Percentiles rank a stretch among this genome's conserved stretches.
These are phyloP conservation scores for Saccharomyces hybrid DNA, from an alignment of 1,139 yeast genomes.

Conservation along the genomic window DNA sequence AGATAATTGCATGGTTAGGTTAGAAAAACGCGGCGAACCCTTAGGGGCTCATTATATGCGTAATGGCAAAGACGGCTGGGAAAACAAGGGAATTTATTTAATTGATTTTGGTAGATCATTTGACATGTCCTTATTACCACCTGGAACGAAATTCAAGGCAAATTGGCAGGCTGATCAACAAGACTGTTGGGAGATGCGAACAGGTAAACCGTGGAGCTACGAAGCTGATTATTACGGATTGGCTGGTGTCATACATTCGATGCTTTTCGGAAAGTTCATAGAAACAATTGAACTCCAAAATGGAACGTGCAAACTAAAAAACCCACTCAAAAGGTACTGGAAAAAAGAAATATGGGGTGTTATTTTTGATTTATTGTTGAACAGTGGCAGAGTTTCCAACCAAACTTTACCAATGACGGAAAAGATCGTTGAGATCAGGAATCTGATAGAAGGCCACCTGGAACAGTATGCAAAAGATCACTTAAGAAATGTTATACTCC, in stretches of 20 bases:
- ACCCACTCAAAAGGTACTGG: conserved; percentile 68
- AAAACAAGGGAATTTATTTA: conserved; percentile 49
- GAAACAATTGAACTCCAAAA: conserved; percentile 34
- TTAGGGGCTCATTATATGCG: conserved; percentile 30
- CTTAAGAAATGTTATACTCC: conserved; percentile 17
- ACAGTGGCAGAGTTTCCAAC: conserved; percentile 39
- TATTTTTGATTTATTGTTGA: conserved; percentile 57
- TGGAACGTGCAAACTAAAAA: conserved; percentile 36
- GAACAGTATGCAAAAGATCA: conserved; percentile 23
- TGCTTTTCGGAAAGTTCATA: conserved; percentile 63
- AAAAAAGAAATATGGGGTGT: conserved; percentile 64
- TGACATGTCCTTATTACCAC: conserved; percentile 54
- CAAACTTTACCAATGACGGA: conserved; percentile 37
- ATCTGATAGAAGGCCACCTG: conserved; percentile 41
- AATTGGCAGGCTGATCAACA: conserved; percentile 62
- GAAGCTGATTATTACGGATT: conserved; percentile 83
- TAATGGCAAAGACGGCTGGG: conserved; percentile 44
- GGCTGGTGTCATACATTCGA: conserved; percentile 66
- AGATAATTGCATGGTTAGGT: conserved; percentile 75
- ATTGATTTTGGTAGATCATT: conserved; percentile 84
- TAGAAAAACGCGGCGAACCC: conserved; percentile 30
- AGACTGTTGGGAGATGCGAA: conserved; percentile 71
- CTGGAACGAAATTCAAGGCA: conserved; percentile 47
- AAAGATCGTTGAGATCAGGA: conserved; percentile 36
- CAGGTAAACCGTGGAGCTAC: conserved; percentile 60